Conservation (phyloP, 169 alveolate species). For the Miamiensis avidus region DNA sequence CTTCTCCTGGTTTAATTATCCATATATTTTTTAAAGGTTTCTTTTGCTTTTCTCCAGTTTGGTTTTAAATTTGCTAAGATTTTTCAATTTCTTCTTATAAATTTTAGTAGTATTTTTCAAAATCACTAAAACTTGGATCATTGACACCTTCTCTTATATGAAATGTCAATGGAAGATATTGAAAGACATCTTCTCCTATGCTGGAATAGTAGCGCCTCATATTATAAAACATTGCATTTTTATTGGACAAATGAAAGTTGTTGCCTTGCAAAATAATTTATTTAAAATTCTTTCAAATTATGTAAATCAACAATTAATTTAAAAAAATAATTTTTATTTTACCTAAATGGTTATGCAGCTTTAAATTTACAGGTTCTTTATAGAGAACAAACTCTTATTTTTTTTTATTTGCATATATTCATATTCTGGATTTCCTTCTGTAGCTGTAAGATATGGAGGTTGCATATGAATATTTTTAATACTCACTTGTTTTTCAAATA, state of each 20-base stretch:
- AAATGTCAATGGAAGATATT: conserved; percentile 52
- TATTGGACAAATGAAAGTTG: conserved; percentile 44
- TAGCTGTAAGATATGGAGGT: background rate
- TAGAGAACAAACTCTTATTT: background rate
- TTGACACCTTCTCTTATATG: conserved; percentile 43
- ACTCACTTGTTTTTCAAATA: too few species aligned
- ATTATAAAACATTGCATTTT: conserved; percentile 50
- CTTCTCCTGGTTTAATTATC: conserved; percentile 65
- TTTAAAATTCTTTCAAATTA: conserved; percentile 16
- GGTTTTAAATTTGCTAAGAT: conserved; percentile 8
- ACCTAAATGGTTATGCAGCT: conserved; percentile 16
- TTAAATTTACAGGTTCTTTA: background rate
- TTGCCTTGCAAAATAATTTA: conserved; percentile 41
- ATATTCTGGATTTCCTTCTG: background rate
- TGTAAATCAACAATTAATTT: background rate
- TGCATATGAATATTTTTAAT: too few species aligned
- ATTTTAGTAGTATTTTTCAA: conserved; percentile 45
- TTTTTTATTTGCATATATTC: background rate
- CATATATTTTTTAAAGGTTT: conserved; percentile 31
- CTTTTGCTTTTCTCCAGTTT: background rate
- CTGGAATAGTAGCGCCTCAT: conserved; percentile 40
- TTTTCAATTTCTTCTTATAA: too few species aligned
- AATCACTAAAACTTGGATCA: conserved; percentile 28
- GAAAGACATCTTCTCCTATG: conserved; percentile 37
- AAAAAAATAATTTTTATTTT: conserved; percentile 8